Conservation (phyloP, 441 rosid genomes). For the Jatropha podagrica region DNA sequence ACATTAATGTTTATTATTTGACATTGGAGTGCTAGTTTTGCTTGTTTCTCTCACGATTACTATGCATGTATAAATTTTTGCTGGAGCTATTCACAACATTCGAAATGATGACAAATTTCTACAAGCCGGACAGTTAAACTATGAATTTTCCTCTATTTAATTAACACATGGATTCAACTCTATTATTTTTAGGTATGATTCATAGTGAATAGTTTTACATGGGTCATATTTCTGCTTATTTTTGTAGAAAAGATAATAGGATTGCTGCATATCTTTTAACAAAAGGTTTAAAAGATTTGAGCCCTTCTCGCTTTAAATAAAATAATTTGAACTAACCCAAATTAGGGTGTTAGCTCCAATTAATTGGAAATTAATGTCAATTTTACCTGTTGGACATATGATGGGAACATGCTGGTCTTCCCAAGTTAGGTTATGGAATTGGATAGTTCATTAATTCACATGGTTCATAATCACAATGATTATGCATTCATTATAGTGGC, state of each 20-base stretch:
- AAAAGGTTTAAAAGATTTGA: too few relatives aligned
- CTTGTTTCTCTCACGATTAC: not conserved
- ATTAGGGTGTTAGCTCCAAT: slow-evolving; percentile 2
- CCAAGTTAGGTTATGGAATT: slow-evolving; percentile 10
- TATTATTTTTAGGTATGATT: not conserved
- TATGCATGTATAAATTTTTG: not conserved
- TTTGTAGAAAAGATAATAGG: too few relatives aligned
- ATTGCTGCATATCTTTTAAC: too few relatives aligned
- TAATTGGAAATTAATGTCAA: not conserved
- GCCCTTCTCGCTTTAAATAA: too few relatives aligned
- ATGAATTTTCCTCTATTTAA: too few relatives aligned
- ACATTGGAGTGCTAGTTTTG: not conserved
- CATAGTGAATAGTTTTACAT: too few relatives aligned
- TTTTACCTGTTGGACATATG: not conserved
- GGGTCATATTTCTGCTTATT: too few relatives aligned
- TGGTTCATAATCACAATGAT: not conserved
- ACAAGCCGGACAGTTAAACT: not conserved
- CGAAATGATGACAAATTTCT: not conserved
- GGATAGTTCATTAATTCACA: slow-evolving; percentile 9
- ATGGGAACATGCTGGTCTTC: slow-evolving; percentile 12
- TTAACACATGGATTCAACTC: not conserved
- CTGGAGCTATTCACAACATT: slow-evolving; percentile 3
- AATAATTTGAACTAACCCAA: too few relatives aligned
- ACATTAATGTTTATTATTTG: not conserved
- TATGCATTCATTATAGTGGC: slow-evolving; percentile 1